A percentile compares a stretch with the other conserved stretches of the same genome.
These are phyloP conservation scores for Cicer bijugum DNA, from an alignment of 306 rosid genomes.

Conservation along the genomic window DNA sequence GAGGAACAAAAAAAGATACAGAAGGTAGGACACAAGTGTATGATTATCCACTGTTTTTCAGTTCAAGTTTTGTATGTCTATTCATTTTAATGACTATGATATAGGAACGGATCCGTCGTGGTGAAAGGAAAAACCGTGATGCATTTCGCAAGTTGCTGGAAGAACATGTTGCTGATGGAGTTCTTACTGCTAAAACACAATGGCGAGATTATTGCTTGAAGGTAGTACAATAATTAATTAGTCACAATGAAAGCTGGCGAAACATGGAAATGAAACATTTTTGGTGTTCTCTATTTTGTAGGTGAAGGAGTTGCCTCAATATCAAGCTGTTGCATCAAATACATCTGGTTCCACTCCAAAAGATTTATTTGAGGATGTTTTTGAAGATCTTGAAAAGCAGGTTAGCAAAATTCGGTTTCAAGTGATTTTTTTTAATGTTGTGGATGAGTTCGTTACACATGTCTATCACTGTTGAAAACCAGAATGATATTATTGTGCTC, in stretches of 20 bases:
- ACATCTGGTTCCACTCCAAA: slow-evolving; percentile 92
- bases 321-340: slow-evolving; percentile 90
- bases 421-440: slow-evolving; percentile 25
- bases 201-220: slow-evolving; percentile 92
- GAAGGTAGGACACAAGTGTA: slow-evolving; percentile 57
- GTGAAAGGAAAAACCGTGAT: slow-evolving; percentile 96
- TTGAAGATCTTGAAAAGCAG: slow-evolving; percentile 81
- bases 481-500: slow-evolving; percentile 10
- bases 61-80: slow-evolving; percentile 35
- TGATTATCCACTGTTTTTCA: slow-evolving; percentile 38
- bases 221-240: slow-evolving; percentile 52
- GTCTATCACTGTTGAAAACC: slow-evolving; percentile 6
- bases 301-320: slow-evolving; percentile 90
- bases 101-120: slow-evolving; percentile 76
- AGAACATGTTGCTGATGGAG: slow-evolving; percentile 71
- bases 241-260: slow-evolving; percentile 34
- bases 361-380: slow-evolving; percentile 87
- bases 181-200: slow-evolving; percentile 78
- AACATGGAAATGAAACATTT: slow-evolving; percentile 8
- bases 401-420: slow-evolving; percentile 47
- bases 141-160: slow-evolving; percentile 89
- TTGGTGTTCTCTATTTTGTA: slow-evolving; percentile 45
- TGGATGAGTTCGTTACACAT: slow-evolving; percentile 16
- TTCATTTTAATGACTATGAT: slow-evolving; percentile 27
- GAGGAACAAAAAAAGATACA: slow-evolving; percentile 87